Base-by-base conservation (phyloP, 108 stramenopile species). In the Fistulifera pelliculosa region DNA sequence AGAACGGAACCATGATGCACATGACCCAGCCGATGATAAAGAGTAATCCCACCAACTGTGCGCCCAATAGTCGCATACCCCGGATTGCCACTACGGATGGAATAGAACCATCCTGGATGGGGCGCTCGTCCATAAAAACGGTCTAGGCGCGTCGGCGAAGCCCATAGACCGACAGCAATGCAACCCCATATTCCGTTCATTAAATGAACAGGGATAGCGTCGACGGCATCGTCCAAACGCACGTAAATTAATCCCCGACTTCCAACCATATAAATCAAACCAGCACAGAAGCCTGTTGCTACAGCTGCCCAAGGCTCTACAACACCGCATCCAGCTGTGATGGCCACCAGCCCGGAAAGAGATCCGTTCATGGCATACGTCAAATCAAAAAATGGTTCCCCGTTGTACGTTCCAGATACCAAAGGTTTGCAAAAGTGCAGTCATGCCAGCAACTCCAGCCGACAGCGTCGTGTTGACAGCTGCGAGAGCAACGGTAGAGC, bases 171-270 rank as follows among this genome's bases (percentile, higher is more conserved):
- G 1, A 71, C 61, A n/a, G 70, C 80, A 22, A 90, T 41, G 47
- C 77, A 38, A 18, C 90, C 90, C 90, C 90, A 92, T 14, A 60
- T 38, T 10, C 90, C 90, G 51, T 69, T 39, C 16, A 51, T 49
- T 38, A 80, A 52, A 55, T 89, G 87, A 22, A 86, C 81, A 5
- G 87, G 81, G 13, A 81, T 61, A 40, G 85, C 51, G 56, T 85
- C 80, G 1, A 90, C 83, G n/a, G 81, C 80, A 60, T 91, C 90
- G 52, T 91, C 90, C 45, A 91, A 57, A 18, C 66, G 25, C 23
- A 71, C 31, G 60, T 54, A 48, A 17, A 83, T 47, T 25, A 93
- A 58, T 14, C 73, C 54, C 25, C 59, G 54, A 60, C 65, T 65
- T 13, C 56, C 43, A 27, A 48, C 51, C 24, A 70, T 28, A 61